Conservation (phyloP, 2,329 filamentous ascomycete species). For the Akanthomyces uredinophilus region DNA sequence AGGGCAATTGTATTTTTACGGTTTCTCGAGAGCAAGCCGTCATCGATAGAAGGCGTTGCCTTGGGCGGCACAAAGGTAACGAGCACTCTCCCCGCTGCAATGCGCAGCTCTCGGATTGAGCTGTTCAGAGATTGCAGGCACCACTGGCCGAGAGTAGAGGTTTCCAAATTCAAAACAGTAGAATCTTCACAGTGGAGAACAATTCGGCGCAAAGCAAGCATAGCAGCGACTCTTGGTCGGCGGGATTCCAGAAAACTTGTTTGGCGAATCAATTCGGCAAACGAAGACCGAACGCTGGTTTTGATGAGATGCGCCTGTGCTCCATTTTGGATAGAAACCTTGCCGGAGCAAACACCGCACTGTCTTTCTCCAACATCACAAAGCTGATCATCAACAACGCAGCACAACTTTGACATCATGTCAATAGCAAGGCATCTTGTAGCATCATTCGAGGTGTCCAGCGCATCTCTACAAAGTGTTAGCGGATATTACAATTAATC, state of each 20-base stretch:
- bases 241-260: constrained; percentile 47
- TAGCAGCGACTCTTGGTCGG: constrained; percentile 62
- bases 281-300: constrained; percentile 38
- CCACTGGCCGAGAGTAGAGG: constrained; percentile 68
- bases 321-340: background rate
- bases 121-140: constrained; percentile 77
- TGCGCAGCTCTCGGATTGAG: constrained; percentile 76
- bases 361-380: background rate
- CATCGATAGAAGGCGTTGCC: constrained; percentile 16
- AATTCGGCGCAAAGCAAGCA: constrained; percentile 65
- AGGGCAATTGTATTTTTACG: constrained; percentile 65
- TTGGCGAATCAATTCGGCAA: constrained; percentile 42
- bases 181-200: constrained; percentile 59
- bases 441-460: background rate
- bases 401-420: constrained; percentile 9
- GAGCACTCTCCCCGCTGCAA: constrained; percentile 68
- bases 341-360: constrained; percentile 4
- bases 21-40: constrained; percentile 36
- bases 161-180: constrained; percentile 60
- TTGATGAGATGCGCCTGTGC: constrained; percentile 20
- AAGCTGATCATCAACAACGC: background rate
- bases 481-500: background rate
- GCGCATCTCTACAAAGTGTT: background rate
- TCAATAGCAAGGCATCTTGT: constrained; percentile 8
- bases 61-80: constrained; percentile 54